Percentiles rank a stretch among this genome's conserved stretches.
These are phyloP conservation scores for Blastosporella zonata DNA, from an alignment of 1,284 basidiomycete species.

Conservation along the genomic window DNA sequence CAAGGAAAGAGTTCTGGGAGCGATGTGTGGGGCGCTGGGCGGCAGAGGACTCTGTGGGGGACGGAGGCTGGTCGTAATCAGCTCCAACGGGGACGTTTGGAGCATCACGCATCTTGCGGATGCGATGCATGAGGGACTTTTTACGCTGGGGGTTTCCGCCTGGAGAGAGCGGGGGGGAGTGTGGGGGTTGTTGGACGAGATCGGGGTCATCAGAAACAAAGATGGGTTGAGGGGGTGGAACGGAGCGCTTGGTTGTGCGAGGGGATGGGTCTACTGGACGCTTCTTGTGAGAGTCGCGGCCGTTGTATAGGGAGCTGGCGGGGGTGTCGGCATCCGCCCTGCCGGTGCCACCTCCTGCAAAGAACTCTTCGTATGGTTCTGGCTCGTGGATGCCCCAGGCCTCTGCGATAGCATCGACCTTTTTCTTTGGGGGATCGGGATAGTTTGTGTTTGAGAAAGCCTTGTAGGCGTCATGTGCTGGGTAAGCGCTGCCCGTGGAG, in stretches of 20 bases:
- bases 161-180: conserved; percentile 36
- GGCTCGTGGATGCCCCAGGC: conserved; percentile 88
- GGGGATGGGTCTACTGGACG: conserved; percentile 32
- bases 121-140: conserved; percentile 80
- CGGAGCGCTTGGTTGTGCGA: conserved; percentile 35
- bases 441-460: conserved; percentile 45
- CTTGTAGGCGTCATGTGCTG: conserved; percentile 47
- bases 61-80: conserved; percentile 43
- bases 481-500: conserved; percentile 47
- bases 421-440: conserved; percentile 66
- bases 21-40: conserved; percentile 56
- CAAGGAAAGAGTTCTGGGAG: conserved; percentile 68
- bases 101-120: conserved; percentile 78
- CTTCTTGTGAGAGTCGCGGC: conserved; percentile 46
- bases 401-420: conserved; percentile 77
- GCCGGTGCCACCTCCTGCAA: conserved; percentile 63
- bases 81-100: conserved; percentile 74
- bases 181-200: conserved; percentile 30
- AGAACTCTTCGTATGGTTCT: conserved; percentile 84
- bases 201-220: conserved; percentile 54
- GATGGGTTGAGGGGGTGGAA: conserved; percentile 81
- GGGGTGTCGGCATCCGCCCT: conserved; percentile 56
- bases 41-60: conserved; percentile 48
- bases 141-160: conserved; percentile 59
- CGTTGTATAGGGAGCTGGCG: conserved; percentile 63